Base-by-base conservation (phyloP, 1,284 basidiomycete species). In the Apiotrichum sp. region DNA sequence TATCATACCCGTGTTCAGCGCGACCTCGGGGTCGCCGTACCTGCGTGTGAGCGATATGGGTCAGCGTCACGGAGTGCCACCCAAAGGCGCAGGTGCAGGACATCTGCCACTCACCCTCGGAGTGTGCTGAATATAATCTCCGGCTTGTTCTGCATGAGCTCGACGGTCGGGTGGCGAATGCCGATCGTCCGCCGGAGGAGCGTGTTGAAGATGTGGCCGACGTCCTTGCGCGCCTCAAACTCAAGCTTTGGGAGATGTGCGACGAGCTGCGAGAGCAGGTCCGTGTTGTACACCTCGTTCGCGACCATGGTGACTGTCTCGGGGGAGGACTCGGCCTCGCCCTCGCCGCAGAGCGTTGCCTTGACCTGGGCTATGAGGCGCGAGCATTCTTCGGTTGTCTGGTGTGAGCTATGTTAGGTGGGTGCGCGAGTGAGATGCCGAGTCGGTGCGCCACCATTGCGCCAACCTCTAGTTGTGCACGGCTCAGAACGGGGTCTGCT, bases 1-100 rank as follows among this genome's bases (percentile, higher is more conserved):
- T 57, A 98, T 89, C 90, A 98, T 95, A 7, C 96, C 96, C 0
- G 96, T 98, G 71, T 98, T 98, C 57, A 99, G 81, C 5, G 93
- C 93, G 47, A 98, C 82, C 59, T 98, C 95, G 65, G 93, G 88
- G 67, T 96, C 92, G 73, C 86, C 86, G 71, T 98, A 99, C 2
- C 81, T 82, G 59, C 11, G 31, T 4, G 10, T 47, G 7, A 47
- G 46, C 35, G 16, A 16, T 16, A 14, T 13, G 38, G 39, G 39
- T 58, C 44, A 62, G 57, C 44, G 47, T 29, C 29, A 29, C 29
- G 29, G 29, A 29, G 29, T 29, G 29, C 29, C 29, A 29, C 29
- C 29, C 29, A 29, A 29, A 29, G 29, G 29, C 29, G 29, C 29
- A 29, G 29, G 29, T 29, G 29, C 29, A 29, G 29, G 29, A 29